phyloP scores from a whole-genome alignment of 164 flowering plant species.

The Tetracentron sinense region DNA sequence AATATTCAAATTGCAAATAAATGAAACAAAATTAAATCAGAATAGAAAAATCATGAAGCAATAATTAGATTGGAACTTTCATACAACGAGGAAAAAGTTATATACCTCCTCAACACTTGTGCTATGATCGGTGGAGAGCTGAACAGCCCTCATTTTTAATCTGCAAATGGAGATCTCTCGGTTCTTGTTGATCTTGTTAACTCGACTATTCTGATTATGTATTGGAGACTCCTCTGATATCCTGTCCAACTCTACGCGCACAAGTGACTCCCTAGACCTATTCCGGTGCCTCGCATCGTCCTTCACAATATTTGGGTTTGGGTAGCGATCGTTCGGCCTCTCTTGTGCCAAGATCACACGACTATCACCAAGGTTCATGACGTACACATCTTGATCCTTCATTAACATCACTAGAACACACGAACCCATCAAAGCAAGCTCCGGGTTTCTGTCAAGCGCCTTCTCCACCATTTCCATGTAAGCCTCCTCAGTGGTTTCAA shows the following conservation, averaged over 20 bases:
- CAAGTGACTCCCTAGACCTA: slow-evolving; percentile 54
- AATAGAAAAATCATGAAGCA: slow-evolving; percentile 2
- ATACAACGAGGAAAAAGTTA: not conserved
- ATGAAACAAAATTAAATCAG: not conserved
- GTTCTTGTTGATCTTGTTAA: slow-evolving; percentile 36
- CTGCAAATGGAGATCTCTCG: slow-evolving; percentile 44
- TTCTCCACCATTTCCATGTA: slow-evolving; percentile 61
- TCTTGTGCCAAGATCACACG: slow-evolving; percentile 64
- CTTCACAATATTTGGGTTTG: slow-evolving; percentile 28
- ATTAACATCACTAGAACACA: slow-evolving; percentile 68
- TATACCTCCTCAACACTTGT: slow-evolving; percentile 58
- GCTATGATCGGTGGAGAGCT: slow-evolving; percentile 67
- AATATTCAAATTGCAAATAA: not conserved
- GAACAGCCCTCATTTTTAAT: slow-evolving; percentile 57
- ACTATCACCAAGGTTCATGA: slow-evolving; percentile 72
- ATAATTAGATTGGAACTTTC: not conserved
- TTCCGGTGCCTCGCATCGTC: slow-evolving; percentile 45
- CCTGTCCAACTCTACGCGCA: slow-evolving; percentile 57
- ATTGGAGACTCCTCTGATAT: slow-evolving; percentile 62
- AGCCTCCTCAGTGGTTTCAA: slow-evolving; percentile 51
- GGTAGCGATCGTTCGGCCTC: slow-evolving; percentile 37
- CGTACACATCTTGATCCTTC: slow-evolving; percentile 73
- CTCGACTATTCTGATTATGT: slow-evolving; percentile 36
- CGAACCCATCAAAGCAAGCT: slow-evolving; percentile 71
- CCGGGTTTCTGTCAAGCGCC: slow-evolving; percentile 47